Evolutionary conservation across 768 basidiomycete genomes (phyloP).

Genomic region (Hysterangium stoloniferum): DNA sequence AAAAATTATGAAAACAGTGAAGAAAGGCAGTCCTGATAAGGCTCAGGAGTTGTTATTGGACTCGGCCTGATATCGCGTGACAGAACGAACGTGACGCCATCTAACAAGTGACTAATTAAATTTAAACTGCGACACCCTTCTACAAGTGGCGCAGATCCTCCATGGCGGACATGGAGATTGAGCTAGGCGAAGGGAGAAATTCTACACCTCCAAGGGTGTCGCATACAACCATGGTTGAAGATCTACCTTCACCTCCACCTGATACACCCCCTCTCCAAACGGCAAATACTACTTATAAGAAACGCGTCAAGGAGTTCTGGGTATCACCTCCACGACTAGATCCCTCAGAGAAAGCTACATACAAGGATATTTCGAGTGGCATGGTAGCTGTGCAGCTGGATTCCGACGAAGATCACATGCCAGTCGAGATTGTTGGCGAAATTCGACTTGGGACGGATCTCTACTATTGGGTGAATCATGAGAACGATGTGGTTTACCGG

Average conservation of each 20-base stretch:
- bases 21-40: too few species aligned
- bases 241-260: not conserved
- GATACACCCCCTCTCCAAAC: not conserved
- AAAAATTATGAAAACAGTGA: too few species aligned
- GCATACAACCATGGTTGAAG: not conserved
- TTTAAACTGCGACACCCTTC: not conserved
- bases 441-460: constrained; percentile 29
- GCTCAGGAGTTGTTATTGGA: too few species aligned
- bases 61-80: too few species aligned
- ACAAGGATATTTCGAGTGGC: constrained; percentile 29
- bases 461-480: constrained; percentile 56
- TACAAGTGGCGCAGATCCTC: too few species aligned
- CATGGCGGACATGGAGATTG: not conserved
- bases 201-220: not conserved
- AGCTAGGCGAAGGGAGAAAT: not conserved
- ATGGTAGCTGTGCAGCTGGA: constrained; percentile 20
- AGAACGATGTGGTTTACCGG: constrained; percentile 50
- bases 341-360: constrained; percentile 32
- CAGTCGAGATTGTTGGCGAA: constrained; percentile 54
- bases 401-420: constrained; percentile 14
- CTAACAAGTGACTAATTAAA: too few species aligned
- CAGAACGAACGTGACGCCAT: too few species aligned
- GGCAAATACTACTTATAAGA: not conserved
- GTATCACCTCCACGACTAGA: constrained; percentile 33
- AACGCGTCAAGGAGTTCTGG: constrained; percentile 22